Evolutionary conservation across 176 grass and related monocot species (phyloP), one percentile per base, ranked within the genome.

Genomic region (Musa beccarii): DNA sequence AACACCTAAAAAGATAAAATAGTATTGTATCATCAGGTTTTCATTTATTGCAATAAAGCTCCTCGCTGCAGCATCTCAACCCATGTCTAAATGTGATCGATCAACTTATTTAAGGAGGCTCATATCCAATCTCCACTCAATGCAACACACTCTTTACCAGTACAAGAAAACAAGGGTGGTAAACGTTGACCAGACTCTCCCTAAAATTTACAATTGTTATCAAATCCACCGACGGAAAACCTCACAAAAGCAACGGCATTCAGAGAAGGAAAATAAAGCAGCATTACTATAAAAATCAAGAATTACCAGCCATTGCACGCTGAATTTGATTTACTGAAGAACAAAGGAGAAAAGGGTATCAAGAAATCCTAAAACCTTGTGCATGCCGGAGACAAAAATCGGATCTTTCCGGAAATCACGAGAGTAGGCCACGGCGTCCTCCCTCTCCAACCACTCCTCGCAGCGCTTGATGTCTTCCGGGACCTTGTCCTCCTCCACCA

Each of bases 361-460:
- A 19, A 16, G n/a, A 53, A 72, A 72, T 53, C 10, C 23, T 53
- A 0, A 82, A 53, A 96, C 95, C 90, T 91, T 94, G 1, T 78
- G 72, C 6, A 75, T 87, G 21, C 90, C 90, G 51, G 88, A 71
- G 29, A 98, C 95, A 43, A 98, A 67, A 73, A 98, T 82, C 1
- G 95, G 90, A 8, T 98, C 76, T 73, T 29, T 91, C 19, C 86
- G 82, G 23, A 98, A 93, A 77, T 98, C 90, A 49, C 90, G 88
- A 50, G 82, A 78, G 77, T 98, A 93, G 9, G 82, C 76, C 49
- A 98, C 86, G 3, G 59, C 86, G 77, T 98, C 90, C 80, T 91
- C 88, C 81, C 69, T 89, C 86, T 86, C 86, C 50, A 98, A 83
- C 82, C 81, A 85, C 78, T 91, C 85, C 82, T 83, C 78, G 72